Conservation (phyloP, 805 yeast species). For the Cyberlindnera bimundalis region DNA sequence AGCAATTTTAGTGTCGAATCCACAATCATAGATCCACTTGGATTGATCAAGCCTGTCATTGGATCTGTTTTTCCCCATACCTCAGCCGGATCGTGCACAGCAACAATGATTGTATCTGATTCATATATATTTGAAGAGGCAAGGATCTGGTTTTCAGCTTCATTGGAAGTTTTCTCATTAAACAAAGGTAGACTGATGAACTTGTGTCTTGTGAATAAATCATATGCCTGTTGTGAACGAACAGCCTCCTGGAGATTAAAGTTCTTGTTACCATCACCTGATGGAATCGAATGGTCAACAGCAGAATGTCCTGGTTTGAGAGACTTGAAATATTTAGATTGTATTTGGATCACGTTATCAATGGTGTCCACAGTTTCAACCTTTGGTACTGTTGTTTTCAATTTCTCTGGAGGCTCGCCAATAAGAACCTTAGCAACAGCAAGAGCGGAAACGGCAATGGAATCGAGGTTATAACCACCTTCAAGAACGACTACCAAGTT, state of each 20-base stretch:
- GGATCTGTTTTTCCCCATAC: slow-evolving; percentile 88
- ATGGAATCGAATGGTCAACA: slow-evolving; percentile 34
- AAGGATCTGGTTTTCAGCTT: slow-evolving; percentile 62
- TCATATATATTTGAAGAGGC: slow-evolving; percentile 70
- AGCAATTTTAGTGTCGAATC: slow-evolving; percentile 72
- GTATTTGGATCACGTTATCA: slow-evolving; percentile 74
- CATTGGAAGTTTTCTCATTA: slow-evolving; percentile 35
- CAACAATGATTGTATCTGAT: slow-evolving; percentile 58
- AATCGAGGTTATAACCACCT: slow-evolving; percentile 94
- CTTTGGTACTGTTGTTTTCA: slow-evolving; percentile 63
- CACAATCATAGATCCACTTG: slow-evolving; percentile 66
- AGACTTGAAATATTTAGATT: slow-evolving; percentile 84
- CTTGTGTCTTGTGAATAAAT: slow-evolving; percentile 48
- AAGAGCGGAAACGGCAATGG: slow-evolving; percentile 86
- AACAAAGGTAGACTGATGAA: slow-evolving; percentile 69
- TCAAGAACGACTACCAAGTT: slow-evolving; percentile 86
- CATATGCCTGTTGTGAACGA: slow-evolving; percentile 63
- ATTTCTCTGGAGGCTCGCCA: slow-evolving; percentile 92
- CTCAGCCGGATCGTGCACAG: slow-evolving; percentile 89
- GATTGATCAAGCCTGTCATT: slow-evolving; percentile 69
- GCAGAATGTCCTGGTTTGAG: slow-evolving; percentile 63
- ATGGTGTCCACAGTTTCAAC: slow-evolving; percentile 75
- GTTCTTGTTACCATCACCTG: slow-evolving; percentile 37
- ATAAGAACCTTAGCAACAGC: slow-evolving; percentile 87
- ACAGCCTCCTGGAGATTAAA: slow-evolving; percentile 67